phyloP scores from a whole-genome alignment of 2,329 filamentous ascomycete genomes.

The Fusarium proliferatum region DNA sequence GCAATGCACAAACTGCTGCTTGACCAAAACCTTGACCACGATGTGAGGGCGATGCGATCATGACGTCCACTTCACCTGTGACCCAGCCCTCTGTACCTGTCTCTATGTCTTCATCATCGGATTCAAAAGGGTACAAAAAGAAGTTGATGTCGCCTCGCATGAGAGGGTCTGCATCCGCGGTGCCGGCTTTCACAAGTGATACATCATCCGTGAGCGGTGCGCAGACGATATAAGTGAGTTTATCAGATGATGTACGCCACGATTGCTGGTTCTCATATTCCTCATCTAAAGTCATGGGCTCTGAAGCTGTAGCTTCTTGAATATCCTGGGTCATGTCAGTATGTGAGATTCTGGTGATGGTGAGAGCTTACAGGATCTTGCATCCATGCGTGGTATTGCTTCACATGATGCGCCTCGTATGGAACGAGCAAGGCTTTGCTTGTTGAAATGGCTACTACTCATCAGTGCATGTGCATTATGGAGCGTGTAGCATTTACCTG shows the following conservation, averaged over 20 bases:
- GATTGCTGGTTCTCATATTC: constrained; percentile 92
- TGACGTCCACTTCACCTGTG: constrained; percentile 84
- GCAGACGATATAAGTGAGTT: constrained; percentile 92
- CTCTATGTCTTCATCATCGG: constrained; percentile 55
- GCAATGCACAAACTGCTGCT: constrained; percentile 72
- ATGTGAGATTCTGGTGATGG: neutral
- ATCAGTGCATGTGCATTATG: neutral
- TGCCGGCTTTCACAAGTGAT: constrained; percentile 47
- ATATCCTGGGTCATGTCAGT: constrained; percentile 66
- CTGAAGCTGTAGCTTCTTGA: constrained; percentile 86
- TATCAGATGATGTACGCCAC: constrained; percentile 85
- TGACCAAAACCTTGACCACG: constrained; percentile 74
- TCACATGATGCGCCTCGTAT: constrained; percentile 84
- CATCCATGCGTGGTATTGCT: constrained; percentile 92
- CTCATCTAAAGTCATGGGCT: constrained; percentile 80
- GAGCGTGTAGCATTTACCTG: constrained; percentile 48
- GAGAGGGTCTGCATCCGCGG: constrained; percentile 63
- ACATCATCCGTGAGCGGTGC: constrained; percentile 51
- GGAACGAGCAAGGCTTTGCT: constrained; percentile 80
- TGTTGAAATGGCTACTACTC: constrained; percentile 71
- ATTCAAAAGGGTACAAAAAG: constrained; percentile 75
- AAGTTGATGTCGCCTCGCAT: constrained; percentile 85
- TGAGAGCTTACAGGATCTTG: constrained; percentile 70
- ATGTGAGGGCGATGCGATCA: constrained; percentile 74
- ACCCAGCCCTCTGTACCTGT: constrained; percentile 39